Conservation (phyloP, 2,329 filamentous ascomycete species). For the Cercospora sp. region DNA sequence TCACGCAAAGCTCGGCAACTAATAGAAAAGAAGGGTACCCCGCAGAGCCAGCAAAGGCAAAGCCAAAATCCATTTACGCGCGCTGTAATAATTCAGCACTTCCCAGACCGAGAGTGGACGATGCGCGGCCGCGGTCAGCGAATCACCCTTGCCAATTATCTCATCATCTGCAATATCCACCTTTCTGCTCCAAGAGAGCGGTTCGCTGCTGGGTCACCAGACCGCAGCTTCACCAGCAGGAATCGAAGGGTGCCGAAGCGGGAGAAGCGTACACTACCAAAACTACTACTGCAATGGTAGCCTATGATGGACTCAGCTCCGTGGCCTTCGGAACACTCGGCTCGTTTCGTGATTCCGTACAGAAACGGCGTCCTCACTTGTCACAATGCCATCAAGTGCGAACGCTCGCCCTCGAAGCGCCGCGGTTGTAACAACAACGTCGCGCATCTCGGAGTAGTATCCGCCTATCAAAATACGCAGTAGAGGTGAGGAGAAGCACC, state of each 20-base stretch:
- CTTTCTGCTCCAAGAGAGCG: background rate
- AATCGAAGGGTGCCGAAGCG: background rate
- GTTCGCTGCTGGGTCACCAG: constrained; percentile 1
- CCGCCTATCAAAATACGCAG: background rate
- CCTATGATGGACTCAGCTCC: constrained; percentile 1
- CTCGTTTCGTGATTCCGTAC: background rate
- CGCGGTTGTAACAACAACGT: background rate
- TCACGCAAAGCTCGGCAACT: constrained; percentile 3
- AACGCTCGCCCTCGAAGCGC: background rate
- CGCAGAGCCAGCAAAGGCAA: background rate
- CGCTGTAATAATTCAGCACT: background rate
- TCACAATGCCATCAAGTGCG: background rate
- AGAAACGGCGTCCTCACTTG: background rate
- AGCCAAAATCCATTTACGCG: background rate
- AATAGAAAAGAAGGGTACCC: background rate
- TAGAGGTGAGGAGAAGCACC: background rate
- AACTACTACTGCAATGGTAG: background rate
- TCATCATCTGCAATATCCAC: background rate
- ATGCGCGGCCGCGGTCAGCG: background rate
- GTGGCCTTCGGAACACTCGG: constrained; percentile 2
- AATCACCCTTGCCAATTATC: background rate
- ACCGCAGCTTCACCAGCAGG: background rate
- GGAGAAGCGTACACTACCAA: background rate
- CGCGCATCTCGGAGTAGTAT: background rate
- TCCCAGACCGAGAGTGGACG: background rate